phyloP scores from a whole-genome alignment of 306 rosid genomes.

The Elaeagnus macrophylla region DNA sequence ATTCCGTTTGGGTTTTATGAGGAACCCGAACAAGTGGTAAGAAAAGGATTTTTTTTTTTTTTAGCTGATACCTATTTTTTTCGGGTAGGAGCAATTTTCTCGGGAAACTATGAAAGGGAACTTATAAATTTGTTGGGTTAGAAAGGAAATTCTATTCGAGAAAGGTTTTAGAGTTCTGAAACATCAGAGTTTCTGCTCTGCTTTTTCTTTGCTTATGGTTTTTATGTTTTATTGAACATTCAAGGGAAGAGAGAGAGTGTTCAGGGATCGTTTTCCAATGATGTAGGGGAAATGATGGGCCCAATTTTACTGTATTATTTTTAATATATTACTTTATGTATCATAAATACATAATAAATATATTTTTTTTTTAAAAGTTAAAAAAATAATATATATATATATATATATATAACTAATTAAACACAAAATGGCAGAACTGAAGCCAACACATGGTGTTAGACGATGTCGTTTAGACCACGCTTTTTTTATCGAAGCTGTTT shows the following conservation, averaged over 20 bases:
- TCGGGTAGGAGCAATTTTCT: not conserved
- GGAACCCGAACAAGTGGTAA: constrained; percentile 29
- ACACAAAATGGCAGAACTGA: too few species aligned
- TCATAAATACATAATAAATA: too few species aligned
- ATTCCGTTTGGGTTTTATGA: constrained; percentile 20
- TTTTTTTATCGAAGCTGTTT: too few species aligned
- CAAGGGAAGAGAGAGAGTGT: constrained; percentile 1
- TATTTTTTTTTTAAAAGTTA: not conserved
- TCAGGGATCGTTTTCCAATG: constrained; percentile 18
- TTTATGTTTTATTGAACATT: not conserved
- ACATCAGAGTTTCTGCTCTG: constrained; percentile 15
- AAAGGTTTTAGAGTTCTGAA: constrained; percentile 18
- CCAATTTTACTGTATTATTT: not conserved
- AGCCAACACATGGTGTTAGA: too few species aligned
- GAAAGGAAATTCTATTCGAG: constrained; percentile 20
- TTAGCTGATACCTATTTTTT: too few species aligned
- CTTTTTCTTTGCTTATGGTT: not conserved
- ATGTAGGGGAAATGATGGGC: constrained; percentile 19
- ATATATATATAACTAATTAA: too few species aligned
- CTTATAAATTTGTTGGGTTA: constrained; percentile 18
- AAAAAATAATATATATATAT: too few species aligned
- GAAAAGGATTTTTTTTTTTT: not conserved
- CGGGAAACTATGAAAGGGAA: constrained; percentile 20
- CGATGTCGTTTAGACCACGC: too few species aligned
- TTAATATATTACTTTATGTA: not conserved